Evolutionary conservation across 176 grass and related monocot species (phyloP), one percentile per base, ranked within the genome.

Genomic region (Zea luxurians): DNA sequence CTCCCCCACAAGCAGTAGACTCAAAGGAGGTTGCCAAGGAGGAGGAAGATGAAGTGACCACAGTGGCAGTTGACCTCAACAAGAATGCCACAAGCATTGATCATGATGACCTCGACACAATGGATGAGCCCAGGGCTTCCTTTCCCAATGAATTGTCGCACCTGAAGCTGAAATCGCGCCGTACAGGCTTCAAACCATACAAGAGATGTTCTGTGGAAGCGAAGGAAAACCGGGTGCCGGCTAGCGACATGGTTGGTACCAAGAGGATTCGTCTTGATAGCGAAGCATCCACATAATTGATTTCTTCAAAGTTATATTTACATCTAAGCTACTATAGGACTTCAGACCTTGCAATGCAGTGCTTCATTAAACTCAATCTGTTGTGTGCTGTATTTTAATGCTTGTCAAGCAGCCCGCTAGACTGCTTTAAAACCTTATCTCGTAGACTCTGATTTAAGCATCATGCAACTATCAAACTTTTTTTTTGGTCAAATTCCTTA

Each of bases 161-260:
- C 1, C 62, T 75, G 66, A 95, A 89, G 65, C 66, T 92, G 74
- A 98, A 95, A 83, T 85, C 78, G 3, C 83, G 81, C 68, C 70
- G 86, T 66, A 94, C 89, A 80, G 96, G 96, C 62, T 98, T 98
- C 71, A 98, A 92, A 60, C 96, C 96, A 21, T 98, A 98, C 73
- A 98, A 94, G 55, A 94, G 92, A 67, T 95, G 96, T 68, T 92
- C 96, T 15, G 64, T 87, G 60, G 96, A 92, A 90, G 95, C 89
- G 7, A 93, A 93, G 73, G 91, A 92, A 49, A 87, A 87, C 38
- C 92, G 81, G 43, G 67, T 81, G 75, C 72, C 73, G 13, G 76
- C 81, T 70, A 71, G 59, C 17, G 89, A 98, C 12, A 88, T 89
- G 70, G 71, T 83, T 61, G 38, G 78, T 64, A 90, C 85, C 71